Base-by-base conservation (phyloP, 352 stramenopile genomes). In the Elongisporangium anandrum region DNA sequence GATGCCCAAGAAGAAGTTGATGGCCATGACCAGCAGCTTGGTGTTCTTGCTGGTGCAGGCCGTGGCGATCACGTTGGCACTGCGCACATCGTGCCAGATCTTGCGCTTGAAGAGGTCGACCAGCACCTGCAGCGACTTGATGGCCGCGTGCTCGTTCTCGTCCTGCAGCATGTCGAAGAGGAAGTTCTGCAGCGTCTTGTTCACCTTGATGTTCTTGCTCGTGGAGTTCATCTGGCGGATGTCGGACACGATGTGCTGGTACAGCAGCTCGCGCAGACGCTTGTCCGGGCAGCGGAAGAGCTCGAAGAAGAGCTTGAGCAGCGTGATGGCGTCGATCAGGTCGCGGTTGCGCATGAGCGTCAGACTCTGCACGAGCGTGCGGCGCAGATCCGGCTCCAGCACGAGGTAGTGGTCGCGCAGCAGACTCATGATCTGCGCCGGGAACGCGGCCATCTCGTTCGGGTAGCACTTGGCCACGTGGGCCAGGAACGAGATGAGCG, bases 1-100 rank as follows among this genome's bases (percentile, higher is more conserved):
- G 70, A 99, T 99, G 41, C 97, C 97, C 19, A 99, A 75, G 75
- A 99, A 99, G 77, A 99, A 99, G 59, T 97, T 92, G 61, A 99
- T 87, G 7, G 94, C 84, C 53, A 97, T 91, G 41, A 96, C 88
- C 8, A 94, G 65, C 51, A 97, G 77, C 62, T 94, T 94, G 16
- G 84, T 85, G 69, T 94, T 92, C 70, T 88, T 90, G 64, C 77
- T 88, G 19, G 76, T 85, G 50, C 91, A 97, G 0, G 95, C 96
- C 22, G 91, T 93, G 12, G 94, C 96, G 26, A 99, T 96, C 19
- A 99, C 97, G 61, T 99, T 98, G 7, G 99, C 95, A 29, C 92
- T 98, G 41, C 95, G 86, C 61, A 94, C 91, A 72, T 99, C 97
- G 53, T 94, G 98, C 97, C 97, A 99, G 22, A 99, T 93, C 56